Base-by-base conservation (phyloP, 805 yeast genomes). In the Kazachstania taianensis region DNA sequence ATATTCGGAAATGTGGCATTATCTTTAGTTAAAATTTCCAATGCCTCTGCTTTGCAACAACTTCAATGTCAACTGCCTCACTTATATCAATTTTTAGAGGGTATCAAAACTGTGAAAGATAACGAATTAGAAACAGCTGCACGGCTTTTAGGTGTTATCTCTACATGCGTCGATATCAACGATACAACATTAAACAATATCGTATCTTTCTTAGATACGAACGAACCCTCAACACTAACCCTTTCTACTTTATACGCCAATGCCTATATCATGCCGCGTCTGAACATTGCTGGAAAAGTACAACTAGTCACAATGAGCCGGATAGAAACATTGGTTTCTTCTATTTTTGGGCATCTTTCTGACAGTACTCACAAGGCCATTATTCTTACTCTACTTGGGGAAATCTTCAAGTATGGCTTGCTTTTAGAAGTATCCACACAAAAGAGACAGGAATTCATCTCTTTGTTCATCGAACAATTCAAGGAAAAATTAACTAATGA, bases 401-500 rank as follows among this genome's bases (percentile, higher is more conserved):
- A 67, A 41, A 36, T 70, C 3, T 51, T 64, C 0, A 56, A 63
- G 20, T 66, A 50, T 42, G 72, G 72, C 6, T 56, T 57, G 2
- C 39, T 68, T 1, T 44, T 48, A 12, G 22, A 19, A 9, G 10
- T 57, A 1, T 12, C 36, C 3, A 13, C 14, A 5, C 44, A 44
- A 7, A 44, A 48, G 1, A 40, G 63, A 5, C 43, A 44, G 0
- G 32, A 45, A 0, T 41, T 52, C 28, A 48, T 55, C 19, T 32
- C 19, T 0, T 40, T 42, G 2, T 49, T 72, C 7, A 40, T 52
- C 4, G 58, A 53, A 0, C 17, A 39, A 5, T 28, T 71, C 7
- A 51, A 55, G 28, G 57, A 65, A 0, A 62, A 63, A 29, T 72
- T 73, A 5, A 70, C 73, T 42, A 72, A 43, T 33, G 76, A 77